Base-by-base conservation (phyloP, 1,139 yeast species). In the Taphrina betulina region DNA sequence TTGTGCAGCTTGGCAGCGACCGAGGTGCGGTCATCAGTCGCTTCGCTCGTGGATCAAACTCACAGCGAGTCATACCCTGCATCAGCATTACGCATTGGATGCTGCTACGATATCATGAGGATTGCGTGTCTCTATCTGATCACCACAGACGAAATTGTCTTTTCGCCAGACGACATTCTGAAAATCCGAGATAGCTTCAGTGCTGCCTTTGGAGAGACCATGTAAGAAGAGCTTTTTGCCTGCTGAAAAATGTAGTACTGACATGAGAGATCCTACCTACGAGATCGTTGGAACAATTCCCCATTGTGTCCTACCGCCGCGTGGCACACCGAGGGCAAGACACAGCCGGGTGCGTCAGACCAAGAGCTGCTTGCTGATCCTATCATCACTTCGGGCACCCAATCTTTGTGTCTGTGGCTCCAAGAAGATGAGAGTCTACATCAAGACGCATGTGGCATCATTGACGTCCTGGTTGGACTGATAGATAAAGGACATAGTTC, bases 361-460 rank as follows among this genome's bases (percentile, higher is more conserved):
- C 12, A 20, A 10, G 20, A 26, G 29, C n/a, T 37, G 5, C 16
- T 16, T 16, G 20, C n/a, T 3, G 41, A 38, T 5, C 37, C 44
- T 8, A 23, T 35, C 5, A 19, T 48, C n/a, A 36, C 28, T 10
- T 28, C 53, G 3, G 41, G 53, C 20, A 48, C 37, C 4, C 33
- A 31, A 20, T 29, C 53, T 24, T 36, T 48, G 14, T 24, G 36
- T 5, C 16, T 48, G 14, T 48, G 53, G 53, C 19, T 48, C 5
- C 35, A 48, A 29, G 53, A 48, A 29, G 53, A 48, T 19, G 53
- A 48, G 14, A 48, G 53, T 31, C 35, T 38, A 8, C 53, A 48
- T 17, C 26, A n/a, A 12, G 42, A 48, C 14, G 53, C 53, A 3
- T 14, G 20, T 16, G 44, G 42, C 10, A 28, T 48, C 36, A 37